Evolutionary conservation across 495 filamentous ascomycete genomes (phyloP).

Genomic region (Talaromyces thailandensis): DNA sequence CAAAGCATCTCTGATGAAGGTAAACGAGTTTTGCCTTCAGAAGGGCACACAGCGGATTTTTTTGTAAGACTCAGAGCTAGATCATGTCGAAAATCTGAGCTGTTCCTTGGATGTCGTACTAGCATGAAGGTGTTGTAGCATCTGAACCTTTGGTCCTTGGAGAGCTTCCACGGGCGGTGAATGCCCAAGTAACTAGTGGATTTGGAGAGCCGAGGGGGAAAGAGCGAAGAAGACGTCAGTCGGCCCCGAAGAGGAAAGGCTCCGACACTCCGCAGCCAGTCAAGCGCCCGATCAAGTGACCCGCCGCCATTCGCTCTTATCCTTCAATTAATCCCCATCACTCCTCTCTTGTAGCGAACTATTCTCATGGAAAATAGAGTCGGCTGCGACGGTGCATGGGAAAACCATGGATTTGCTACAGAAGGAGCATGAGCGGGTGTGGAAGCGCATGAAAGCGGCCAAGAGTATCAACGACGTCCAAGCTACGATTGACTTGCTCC

Average conservation of each 20-base stretch:
- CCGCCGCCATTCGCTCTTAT: not conserved
- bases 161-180: not conserved
- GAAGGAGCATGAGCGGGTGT: slow-evolving; percentile 63
- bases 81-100: not conserved
- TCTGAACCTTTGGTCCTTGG: too few relatives aligned
- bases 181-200: not conserved
- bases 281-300: not conserved
- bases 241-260: slow-evolving; percentile 5
- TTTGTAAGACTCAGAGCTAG: not conserved
- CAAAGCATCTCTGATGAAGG: not conserved
- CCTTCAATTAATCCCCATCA: not conserved
- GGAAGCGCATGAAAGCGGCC: slow-evolving; percentile 57
- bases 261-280: not conserved
- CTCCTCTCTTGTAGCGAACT: not conserved
- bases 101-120: too few relatives aligned
- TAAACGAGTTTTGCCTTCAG: not conserved
- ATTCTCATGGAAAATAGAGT: not conserved
- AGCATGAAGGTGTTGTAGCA: not conserved
- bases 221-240: slow-evolving; percentile 7
- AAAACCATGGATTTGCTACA: slow-evolving; percentile 60
- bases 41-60: not conserved
- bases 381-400: not conserved
- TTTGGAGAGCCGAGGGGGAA: slow-evolving; percentile 3
- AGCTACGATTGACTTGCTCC: slow-evolving; percentile 65
- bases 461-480: slow-evolving; percentile 69